Conservation (phyloP, 2,329 filamentous ascomycete genomes). For the Neonectria hederae region DNA sequence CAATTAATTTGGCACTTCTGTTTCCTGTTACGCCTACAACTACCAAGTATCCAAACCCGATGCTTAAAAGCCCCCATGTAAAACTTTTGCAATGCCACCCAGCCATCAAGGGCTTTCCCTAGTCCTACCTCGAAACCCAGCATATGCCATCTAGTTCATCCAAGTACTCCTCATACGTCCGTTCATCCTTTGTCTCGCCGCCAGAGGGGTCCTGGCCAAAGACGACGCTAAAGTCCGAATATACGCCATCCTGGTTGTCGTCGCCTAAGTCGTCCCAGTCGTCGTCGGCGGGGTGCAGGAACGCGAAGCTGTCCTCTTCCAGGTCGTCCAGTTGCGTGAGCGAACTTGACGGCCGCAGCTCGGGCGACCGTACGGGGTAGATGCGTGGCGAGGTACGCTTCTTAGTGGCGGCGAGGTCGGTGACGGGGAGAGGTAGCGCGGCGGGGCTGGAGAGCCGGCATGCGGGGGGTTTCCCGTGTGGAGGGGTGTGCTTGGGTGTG, state of each 20-base stretch:
- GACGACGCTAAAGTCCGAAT: slow-evolving; percentile 63
- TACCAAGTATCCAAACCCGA: not conserved
- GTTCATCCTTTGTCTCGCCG: slow-evolving; percentile 46
- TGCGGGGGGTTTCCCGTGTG: slow-evolving; percentile 31
- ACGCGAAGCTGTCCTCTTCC: slow-evolving; percentile 59
- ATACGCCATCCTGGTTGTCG: slow-evolving; percentile 61
- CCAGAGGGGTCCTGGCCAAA: slow-evolving; percentile 52
- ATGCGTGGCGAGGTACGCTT: slow-evolving; percentile 44
- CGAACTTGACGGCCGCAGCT: slow-evolving; percentile 41
- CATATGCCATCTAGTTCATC: slow-evolving; percentile 66
- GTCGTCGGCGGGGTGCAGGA: slow-evolving; percentile 58
- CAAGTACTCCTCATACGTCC: slow-evolving; percentile 64
- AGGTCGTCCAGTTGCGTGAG: slow-evolving; percentile 44
- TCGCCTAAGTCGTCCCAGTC: slow-evolving; percentile 53
- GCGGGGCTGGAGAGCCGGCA: slow-evolving; percentile 44
- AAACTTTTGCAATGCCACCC: slow-evolving; percentile 28
- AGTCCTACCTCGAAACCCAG: slow-evolving; percentile 48
- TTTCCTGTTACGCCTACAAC: not conserved
- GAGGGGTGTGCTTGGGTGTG: slow-evolving; percentile 20
- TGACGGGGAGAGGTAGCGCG: slow-evolving; percentile 42
- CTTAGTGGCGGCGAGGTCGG: slow-evolving; percentile 39
- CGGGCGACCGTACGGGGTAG: slow-evolving; percentile 48
- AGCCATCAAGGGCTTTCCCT: not conserved
- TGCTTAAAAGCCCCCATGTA: not conserved
- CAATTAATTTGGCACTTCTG: not conserved